Evolutionary conservation across 2,329 filamentous ascomycete genomes (phyloP).

Genomic region (Akanthomyces muscarius): DNA sequence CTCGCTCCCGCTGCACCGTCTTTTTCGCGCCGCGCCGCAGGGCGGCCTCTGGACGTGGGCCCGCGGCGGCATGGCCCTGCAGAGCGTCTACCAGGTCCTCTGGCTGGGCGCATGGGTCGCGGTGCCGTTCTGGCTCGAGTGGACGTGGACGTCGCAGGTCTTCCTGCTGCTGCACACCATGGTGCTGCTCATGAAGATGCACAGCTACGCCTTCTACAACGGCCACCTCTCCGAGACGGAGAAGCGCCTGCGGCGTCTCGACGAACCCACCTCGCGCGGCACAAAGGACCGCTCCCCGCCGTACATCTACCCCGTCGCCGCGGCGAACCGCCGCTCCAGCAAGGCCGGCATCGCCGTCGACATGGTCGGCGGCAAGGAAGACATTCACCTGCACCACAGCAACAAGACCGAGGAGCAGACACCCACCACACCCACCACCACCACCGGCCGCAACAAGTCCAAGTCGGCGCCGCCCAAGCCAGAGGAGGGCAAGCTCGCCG

Average conservation of each 20-base stretch:
- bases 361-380: slow-evolving; percentile 9
- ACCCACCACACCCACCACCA: not conserved
- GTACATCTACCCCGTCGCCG: slow-evolving; percentile 68
- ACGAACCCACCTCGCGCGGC: slow-evolving; percentile 59
- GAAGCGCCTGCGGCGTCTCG: slow-evolving; percentile 72
- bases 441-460: not conserved
- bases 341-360: slow-evolving; percentile 33
- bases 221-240: slow-evolving; percentile 88
- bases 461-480: slow-evolving; percentile 18
- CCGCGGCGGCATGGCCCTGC: slow-evolving; percentile 71
- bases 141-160: slow-evolving; percentile 97
- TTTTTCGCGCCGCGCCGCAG: slow-evolving; percentile 53
- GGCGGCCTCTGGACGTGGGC: slow-evolving; percentile 65
- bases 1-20: slow-evolving; percentile 67
- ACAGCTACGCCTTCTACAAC: slow-evolving; percentile 98
- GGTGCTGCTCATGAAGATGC: slow-evolving; percentile 97
- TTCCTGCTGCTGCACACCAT: slow-evolving; percentile 90
- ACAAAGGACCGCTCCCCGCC: slow-evolving; percentile 63
- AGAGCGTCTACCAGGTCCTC: slow-evolving; percentile 72
- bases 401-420: not conserved
- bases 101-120: slow-evolving; percentile 84
- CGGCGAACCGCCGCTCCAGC: slow-evolving; percentile 41
- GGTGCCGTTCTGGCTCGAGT: slow-evolving; percentile 78
- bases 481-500: slow-evolving; percentile 18
- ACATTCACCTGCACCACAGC: slow-evolving; percentile 7